phyloP scores from a whole-genome alignment of 257 asterid genomes.

The Leptodermis oblonga region DNA sequence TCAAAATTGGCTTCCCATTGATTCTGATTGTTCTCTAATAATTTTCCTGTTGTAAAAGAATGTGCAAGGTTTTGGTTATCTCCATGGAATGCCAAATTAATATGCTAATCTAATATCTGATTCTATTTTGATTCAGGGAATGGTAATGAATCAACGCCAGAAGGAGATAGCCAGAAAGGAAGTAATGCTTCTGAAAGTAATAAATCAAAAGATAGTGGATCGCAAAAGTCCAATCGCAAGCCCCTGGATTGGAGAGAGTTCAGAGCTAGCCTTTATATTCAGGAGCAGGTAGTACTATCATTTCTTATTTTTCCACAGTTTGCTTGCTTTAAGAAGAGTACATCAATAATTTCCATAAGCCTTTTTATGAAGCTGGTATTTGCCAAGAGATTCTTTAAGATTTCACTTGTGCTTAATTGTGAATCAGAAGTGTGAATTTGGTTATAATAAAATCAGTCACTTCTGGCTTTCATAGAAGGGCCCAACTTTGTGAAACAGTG shows the following conservation, averaged over 20 bases:
- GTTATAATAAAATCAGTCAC: neutral
- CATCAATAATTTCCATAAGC: neutral
- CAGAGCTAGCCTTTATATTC: constrained; percentile 41
- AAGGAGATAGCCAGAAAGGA: constrained; percentile 62
- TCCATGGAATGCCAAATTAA: neutral
- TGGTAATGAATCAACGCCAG: constrained; percentile 41
- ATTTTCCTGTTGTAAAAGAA: neutral
- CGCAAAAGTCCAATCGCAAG: constrained; percentile 45
- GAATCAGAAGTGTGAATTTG: neutral
- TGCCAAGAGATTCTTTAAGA: neutral
- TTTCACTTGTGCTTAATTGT: neutral
- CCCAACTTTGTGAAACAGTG: neutral
- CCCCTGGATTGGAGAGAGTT: constrained; percentile 66
- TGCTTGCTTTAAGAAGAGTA: constrained; percentile 8
- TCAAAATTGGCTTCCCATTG: too few species aligned
- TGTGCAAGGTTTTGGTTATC: constrained; percentile 1
- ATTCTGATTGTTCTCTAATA: neutral
- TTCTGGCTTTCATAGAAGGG: neutral
- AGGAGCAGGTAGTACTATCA: constrained; percentile 33
- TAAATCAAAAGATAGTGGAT: constrained; percentile 41
- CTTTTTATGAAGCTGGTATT: neutral
- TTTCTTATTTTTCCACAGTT: neutral
- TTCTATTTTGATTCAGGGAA: constrained; percentile 23
- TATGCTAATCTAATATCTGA: constrained; percentile 10
- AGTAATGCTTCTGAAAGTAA: constrained; percentile 45